These are phyloP conservation scores for Casuarina glauca DNA, from an alignment of 306 rosid species.

Conservation along the genomic window DNA sequence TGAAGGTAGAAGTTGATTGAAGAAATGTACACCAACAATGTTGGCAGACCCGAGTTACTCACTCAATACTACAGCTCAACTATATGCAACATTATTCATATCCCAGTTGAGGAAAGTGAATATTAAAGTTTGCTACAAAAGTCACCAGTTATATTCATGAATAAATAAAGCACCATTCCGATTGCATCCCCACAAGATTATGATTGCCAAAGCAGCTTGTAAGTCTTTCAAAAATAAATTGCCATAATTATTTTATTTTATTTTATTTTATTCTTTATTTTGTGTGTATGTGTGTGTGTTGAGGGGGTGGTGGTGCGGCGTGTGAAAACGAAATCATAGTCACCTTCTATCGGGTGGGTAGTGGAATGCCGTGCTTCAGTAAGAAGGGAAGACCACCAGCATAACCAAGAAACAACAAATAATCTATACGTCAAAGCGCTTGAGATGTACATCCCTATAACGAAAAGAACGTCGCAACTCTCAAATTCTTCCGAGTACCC, in stretches of 20 bases:
- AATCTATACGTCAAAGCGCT: constrained; percentile 28
- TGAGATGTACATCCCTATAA: constrained; percentile 33
- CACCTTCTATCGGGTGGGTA: constrained; percentile 49
- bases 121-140: background rate
- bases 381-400: constrained; percentile 29
- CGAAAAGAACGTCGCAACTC: background rate
- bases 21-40: background rate
- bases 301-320: too few species aligned
- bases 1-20: background rate
- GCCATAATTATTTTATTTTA: too few species aligned
- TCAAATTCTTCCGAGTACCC: background rate
- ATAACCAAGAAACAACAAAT: constrained; percentile 28
- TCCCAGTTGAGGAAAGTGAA: background rate
- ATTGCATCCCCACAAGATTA: background rate
- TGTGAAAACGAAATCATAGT: constrained; percentile 13
- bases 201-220: background rate
- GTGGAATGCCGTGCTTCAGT: constrained; percentile 21
- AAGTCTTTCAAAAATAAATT: background rate
- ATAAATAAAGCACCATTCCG: background rate
- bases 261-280: too few species aligned
- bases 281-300: too few species aligned
- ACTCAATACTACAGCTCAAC: background rate
- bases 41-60: background rate
- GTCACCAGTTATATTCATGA: background rate
- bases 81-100: background rate